These are phyloP conservation scores for Penicillium freii DNA, from an alignment of 2,329 filamentous ascomycete species.

Conservation along the genomic window DNA sequence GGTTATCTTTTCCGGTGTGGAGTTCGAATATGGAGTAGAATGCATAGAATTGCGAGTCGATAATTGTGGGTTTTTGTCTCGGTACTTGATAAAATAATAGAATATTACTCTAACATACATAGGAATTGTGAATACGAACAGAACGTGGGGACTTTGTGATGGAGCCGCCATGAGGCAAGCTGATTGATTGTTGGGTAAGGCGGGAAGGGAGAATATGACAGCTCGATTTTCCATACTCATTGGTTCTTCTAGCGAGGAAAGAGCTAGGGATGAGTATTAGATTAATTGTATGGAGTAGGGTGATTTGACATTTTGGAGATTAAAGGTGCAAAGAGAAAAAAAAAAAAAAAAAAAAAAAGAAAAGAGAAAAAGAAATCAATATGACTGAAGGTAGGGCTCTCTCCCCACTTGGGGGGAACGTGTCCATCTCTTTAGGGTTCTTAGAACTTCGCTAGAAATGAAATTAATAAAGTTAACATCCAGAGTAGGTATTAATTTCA, in stretches of 20 bases:
- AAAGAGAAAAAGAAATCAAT: background rate
- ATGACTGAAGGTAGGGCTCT: background rate
- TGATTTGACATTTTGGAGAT: background rate
- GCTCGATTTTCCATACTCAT: constrained; percentile 26
- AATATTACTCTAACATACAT: background rate
- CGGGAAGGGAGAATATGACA: constrained; percentile 31
- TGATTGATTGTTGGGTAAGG: constrained; percentile 7
- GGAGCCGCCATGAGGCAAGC: constrained; percentile 8
- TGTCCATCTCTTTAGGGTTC: constrained; percentile 9
- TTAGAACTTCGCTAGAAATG: constrained; percentile 13
- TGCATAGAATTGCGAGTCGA: background rate
- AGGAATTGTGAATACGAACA: constrained; percentile 6
- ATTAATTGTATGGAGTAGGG: background rate
- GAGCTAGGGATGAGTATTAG: background rate
- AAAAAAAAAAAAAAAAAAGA: background rate
- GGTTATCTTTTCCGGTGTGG: background rate
- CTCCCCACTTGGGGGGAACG: constrained; percentile 17
- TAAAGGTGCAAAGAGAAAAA: background rate
- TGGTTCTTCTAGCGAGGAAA: background rate
- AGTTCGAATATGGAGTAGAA: background rate
- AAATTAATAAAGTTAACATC: background rate
- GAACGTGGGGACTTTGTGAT: constrained; percentile 18
- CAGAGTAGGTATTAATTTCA: background rate
- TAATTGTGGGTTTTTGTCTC: background rate
- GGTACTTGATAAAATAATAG: background rate